Evolutionary conservation across 2,329 filamentous ascomycete genomes (phyloP), one percentile per base, ranked within the genome.

Genomic region (Alternaria arbusti): DNA sequence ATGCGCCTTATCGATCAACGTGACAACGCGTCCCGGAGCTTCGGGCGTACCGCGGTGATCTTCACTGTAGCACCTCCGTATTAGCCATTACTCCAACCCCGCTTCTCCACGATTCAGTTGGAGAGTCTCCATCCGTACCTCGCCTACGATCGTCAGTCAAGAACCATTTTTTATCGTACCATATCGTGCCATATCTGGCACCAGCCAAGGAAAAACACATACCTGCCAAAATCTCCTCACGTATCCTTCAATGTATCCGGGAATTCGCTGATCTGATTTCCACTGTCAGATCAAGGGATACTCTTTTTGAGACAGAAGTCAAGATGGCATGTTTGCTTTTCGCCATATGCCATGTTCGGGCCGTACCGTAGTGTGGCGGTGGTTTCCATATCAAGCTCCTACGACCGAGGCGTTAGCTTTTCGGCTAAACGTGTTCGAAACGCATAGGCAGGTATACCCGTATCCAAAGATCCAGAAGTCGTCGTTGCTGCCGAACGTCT

Each of bases 371-470:
- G 78, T 97, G 92, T 70, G 96, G 96, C 65, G 96, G 96, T 60
- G 96, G 95, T 80, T 98, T 99, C 94, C 94, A 99, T 74, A 99
- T 97, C 78, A 99, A 83, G 79, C 94, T 97, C 82, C 95, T 96
- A 40, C 15, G 45, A 28, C 30, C 54, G 28, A 46, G n/a, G 50
- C 50, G 30, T 47, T 55, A 47, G 51, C 49, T 22, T 23, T 30
- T 32, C 28, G 17, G 22, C 13, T 28, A 26, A 17, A 10, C 23
- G 15, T 25, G 15, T 45, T 44, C 36, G 36, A 40, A 40, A 45
- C 15, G 45, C 15, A 11, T 45, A 7, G 32, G 25, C 15, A 36
- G 11, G n/a, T 9, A 28, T 84, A 97, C 95, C 95, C 96, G 77
- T 98, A 99, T 66, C 96, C 96, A 81, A 97, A 98, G 49, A 99